Evolutionary conservation across 306 rosid species (phyloP), one percentile per base, ranked within the genome.

Genomic region (Dalbergia cochinchinensis): DNA sequence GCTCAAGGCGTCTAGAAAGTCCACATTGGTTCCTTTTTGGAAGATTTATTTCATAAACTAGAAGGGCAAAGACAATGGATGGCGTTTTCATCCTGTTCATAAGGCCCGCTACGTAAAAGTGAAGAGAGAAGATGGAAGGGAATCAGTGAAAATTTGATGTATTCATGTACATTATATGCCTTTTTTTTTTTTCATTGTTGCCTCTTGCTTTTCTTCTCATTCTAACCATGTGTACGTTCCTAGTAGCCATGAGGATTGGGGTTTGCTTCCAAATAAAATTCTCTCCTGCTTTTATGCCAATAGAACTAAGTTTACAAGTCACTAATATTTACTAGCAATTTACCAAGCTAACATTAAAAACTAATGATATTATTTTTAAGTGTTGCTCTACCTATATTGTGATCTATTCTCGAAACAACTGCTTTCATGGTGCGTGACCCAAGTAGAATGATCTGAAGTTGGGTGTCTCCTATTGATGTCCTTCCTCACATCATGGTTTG

Each of bases 21-120:
- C 58, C 69, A 61, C 35, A 12, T 10, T 39, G 50, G n/a, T 50
- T 70, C 62, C 34, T 76, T 68, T 35, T 53, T 44, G 61, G 70
- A 69, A 69, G 84, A 54, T 79, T 62, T 62, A 7, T 74, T 50
- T 50, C 31, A 14, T 83, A 67, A 83, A 60, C 68, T 60, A 41
- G n/a, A 37, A 44, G 26, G 39, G 7, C 5, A 4, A 6, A 4
- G 7, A 37, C 41, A 37, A 37, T 37, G 41, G 41, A 37, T 37
- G 60, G 69, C 39, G 18, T 53, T 14, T 53, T 53, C 2, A 53
- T 53, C 18, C 16, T 53, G 1, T 53, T n/a, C 4, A 9, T 53
- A 48, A 37, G 37, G 65, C 20, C 65, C 9, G 65, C 16, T 60
- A 18, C 41, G 53, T 39, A 18, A 19, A 22, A 66, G 35, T 16